These are phyloP conservation scores for Phytophthora tubulina DNA, from an alignment of 352 stramenopile genomes.

Conservation along the genomic window DNA sequence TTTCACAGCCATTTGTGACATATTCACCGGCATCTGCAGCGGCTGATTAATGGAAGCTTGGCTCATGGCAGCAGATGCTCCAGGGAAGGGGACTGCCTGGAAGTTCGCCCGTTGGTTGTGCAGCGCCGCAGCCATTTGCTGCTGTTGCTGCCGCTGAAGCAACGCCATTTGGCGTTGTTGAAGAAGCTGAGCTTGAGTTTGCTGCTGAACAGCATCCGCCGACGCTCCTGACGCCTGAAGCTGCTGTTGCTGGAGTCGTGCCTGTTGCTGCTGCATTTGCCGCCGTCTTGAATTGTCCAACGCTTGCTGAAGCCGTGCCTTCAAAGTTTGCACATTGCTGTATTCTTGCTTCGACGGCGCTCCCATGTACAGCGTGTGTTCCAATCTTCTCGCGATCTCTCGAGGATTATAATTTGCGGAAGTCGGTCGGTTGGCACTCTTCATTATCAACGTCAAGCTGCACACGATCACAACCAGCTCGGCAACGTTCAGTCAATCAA, in stretches of 20 bases:
- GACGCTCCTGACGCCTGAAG: slow-evolving; percentile 52
- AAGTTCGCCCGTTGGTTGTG: slow-evolving; percentile 77
- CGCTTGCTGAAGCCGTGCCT: slow-evolving; percentile 84
- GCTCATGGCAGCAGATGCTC: slow-evolving; percentile 40
- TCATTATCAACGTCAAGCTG: slow-evolving; percentile 91
- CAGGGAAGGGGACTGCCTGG: slow-evolving; percentile 68
- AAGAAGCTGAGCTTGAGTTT: slow-evolving; percentile 59
- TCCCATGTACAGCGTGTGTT: slow-evolving; percentile 91
- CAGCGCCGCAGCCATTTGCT: slow-evolving; percentile 79
- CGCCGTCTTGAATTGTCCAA: slow-evolving; percentile 82
- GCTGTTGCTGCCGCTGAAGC: slow-evolving; percentile 74
- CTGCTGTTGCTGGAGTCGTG: slow-evolving; percentile 46
- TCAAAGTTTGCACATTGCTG: slow-evolving; percentile 89
- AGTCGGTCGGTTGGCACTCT: slow-evolving; percentile 87
- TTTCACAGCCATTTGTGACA: slow-evolving; percentile 51
- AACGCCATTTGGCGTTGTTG: slow-evolving; percentile 72
- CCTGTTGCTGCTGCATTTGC: slow-evolving; percentile 81
- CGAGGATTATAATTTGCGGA: slow-evolving; percentile 91
- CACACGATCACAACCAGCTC: slow-evolving; percentile 21
- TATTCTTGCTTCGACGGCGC: slow-evolving; percentile 87
- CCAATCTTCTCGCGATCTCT: slow-evolving; percentile 84
- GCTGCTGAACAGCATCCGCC: slow-evolving; percentile 49
- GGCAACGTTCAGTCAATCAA: slow-evolving; percentile 25
- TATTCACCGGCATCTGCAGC: slow-evolving; percentile 66
- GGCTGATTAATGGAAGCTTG: slow-evolving; percentile 54